Conservation (phyloP, 768 basidiomycete genomes). For the Tulasnella calospora region DNA sequence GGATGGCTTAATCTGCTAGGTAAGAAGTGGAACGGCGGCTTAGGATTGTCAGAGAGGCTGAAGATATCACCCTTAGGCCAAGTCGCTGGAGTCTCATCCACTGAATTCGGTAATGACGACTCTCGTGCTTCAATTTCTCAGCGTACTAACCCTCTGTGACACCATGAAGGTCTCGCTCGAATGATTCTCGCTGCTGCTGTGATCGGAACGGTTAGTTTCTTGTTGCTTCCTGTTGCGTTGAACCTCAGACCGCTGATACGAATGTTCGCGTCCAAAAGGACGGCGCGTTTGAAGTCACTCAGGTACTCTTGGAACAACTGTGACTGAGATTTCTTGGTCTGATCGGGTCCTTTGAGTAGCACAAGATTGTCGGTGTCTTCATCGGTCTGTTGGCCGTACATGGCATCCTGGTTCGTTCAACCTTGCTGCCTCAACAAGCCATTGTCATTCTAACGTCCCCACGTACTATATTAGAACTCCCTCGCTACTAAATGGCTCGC, state of each 20-base stretch:
- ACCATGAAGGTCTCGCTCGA: slow-evolving; percentile 20
- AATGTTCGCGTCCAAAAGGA: slow-evolving; percentile 37
- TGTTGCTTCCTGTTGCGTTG: neutral
- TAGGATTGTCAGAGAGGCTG: slow-evolving; percentile 15
- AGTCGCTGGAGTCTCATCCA: slow-evolving; percentile 79
- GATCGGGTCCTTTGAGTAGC: slow-evolving; percentile 35
- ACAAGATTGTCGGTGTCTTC: slow-evolving; percentile 76
- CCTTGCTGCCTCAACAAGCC: neutral
- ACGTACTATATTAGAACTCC: slow-evolving; percentile 47
- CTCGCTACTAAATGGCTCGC: slow-evolving; percentile 72
- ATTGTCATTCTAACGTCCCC: neutral
- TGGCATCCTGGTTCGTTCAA: slow-evolving; percentile 53
- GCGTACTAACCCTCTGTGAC: slow-evolving; percentile 14
- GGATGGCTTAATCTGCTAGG: slow-evolving; percentile 82
- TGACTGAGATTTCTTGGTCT: neutral
- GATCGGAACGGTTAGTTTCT: neutral
- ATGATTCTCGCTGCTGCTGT: slow-evolving; percentile 27
- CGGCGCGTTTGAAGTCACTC: slow-evolving; percentile 55
- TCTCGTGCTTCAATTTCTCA: slow-evolving; percentile 20
- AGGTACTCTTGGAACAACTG: slow-evolving; percentile 33
- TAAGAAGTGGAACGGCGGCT: slow-evolving; percentile 32
- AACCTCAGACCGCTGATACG: neutral
- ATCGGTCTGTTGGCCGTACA: slow-evolving; percentile 70
- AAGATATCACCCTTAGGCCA: slow-evolving; percentile 46
- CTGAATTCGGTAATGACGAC: slow-evolving; percentile 58